A percentile compares a stretch with the other conserved stretches of the same genome.
Conservation (phyloP, 1,139 yeast species). For the Protomyces macrosporus region DNA sequence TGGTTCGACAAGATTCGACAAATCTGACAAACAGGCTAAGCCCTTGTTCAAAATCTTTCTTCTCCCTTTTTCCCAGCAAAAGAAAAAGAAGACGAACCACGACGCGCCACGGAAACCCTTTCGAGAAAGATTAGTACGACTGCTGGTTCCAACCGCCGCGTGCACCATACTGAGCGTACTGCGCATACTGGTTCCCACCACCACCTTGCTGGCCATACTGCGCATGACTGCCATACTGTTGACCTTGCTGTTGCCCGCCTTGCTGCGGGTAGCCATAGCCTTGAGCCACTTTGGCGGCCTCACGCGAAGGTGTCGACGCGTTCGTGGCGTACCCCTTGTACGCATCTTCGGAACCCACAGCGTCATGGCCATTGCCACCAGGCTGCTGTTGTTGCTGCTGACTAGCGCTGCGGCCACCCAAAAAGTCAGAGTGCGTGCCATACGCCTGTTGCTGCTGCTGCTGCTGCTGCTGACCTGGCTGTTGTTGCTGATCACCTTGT, state of each 20-base stretch:
- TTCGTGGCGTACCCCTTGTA: constrained; percentile 21
- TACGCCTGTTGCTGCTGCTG: constrained; percentile 6
- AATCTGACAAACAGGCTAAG: no score
- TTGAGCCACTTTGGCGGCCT: constrained; percentile 7
- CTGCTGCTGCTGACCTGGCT: not conserved
- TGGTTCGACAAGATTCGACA: no score
- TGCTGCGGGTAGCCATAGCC: constrained; percentile 1
- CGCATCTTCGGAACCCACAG: not conserved
- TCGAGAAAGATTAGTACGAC: not conserved
- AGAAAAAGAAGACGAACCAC: not conserved
- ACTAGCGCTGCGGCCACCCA: constrained; percentile 11
- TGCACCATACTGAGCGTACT: constrained; percentile 18
- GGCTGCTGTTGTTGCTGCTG: constrained; percentile 4
- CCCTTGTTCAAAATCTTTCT: not conserved
- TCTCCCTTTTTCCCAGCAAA: not conserved
- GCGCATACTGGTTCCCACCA: constrained; percentile 8
- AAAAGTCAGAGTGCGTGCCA: constrained; percentile 5
- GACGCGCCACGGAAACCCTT: not conserved
- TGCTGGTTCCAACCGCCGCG: constrained; percentile 5
- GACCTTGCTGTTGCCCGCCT: not conserved
- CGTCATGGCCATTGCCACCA: not conserved
- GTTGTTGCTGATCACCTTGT: not conserved
- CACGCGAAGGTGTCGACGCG: constrained; percentile 6
- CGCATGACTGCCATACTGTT: constrained; percentile 5
- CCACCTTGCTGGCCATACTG: not conserved